A percentile compares a stretch with the other conserved stretches of the same genome.
Conservation (phyloP, 192 early-diverging fungal genomes). For the Dissophora globulifera region DNA sequence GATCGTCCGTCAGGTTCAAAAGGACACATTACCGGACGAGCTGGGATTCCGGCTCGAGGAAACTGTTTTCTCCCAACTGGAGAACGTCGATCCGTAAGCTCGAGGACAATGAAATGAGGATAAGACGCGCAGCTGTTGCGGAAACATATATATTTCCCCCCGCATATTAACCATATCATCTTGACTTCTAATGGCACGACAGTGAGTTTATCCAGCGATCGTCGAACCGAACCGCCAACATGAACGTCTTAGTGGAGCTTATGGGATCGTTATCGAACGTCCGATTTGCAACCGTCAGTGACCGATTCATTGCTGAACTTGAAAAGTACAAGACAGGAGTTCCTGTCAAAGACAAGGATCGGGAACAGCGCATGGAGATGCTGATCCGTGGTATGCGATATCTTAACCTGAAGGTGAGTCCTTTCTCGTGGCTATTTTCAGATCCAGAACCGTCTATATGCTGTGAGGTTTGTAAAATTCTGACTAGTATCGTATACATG, state of each 20-base stretch:
- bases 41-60: conserved; percentile 92
- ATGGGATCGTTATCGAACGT: conserved; percentile 91
- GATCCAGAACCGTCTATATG: too few relatives aligned
- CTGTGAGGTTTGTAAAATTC: too few relatives aligned
- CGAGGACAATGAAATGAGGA: too few relatives aligned
- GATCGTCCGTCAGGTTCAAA: conserved; percentile 80
- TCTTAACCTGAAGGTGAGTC: conserved; percentile 82
- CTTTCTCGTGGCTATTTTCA: neutral
- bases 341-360: conserved; percentile 62
- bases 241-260: conserved; percentile 92
- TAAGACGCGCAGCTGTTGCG: too few relatives aligned
- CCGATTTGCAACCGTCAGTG: conserved; percentile 92
- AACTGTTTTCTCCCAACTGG: conserved; percentile 91
- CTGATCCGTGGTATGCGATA: conserved; percentile 91
- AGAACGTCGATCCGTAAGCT: conserved; percentile 88
- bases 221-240: conserved; percentile 85
- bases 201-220: conserved; percentile 77
- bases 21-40: conserved; percentile 79
- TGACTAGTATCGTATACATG: too few relatives aligned
- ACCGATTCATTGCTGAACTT: conserved; percentile 91
- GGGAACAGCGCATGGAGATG: conserved; percentile 86
- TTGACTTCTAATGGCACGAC: neutral
- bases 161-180: too few relatives aligned
- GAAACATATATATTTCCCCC: too few relatives aligned
- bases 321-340: conserved; percentile 73